Percentiles rank a stretch among this genome's conserved stretches.
These are phyloP conservation scores for Phytophthora citrophthora DNA, from an alignment of 352 stramenopile genomes.

Conservation along the genomic window DNA sequence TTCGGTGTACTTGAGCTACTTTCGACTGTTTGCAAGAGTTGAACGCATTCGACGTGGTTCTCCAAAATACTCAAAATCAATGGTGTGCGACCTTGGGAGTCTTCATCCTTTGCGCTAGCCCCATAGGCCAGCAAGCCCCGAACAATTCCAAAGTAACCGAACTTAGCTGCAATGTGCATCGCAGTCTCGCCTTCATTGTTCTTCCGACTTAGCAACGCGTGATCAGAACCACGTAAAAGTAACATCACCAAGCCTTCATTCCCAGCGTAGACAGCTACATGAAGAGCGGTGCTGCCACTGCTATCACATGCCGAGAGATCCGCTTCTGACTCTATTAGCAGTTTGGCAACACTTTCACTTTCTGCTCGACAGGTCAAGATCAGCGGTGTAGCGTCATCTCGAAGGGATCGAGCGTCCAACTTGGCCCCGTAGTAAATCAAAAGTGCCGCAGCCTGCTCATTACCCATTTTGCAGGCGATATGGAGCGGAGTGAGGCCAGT, in stretches of 20 bases:
- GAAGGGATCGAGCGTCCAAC: slow-evolving; percentile 27
- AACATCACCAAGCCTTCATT: slow-evolving; percentile 80
- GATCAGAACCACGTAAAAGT: slow-evolving; percentile 67
- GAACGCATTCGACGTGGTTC: slow-evolving; percentile 69
- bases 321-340: slow-evolving; percentile 56
- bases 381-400: slow-evolving; percentile 43
- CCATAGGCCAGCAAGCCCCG: slow-evolving; percentile 48
- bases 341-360: slow-evolving; percentile 44
- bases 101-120: slow-evolving; percentile 51
- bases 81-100: slow-evolving; percentile 63
- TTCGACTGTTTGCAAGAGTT: slow-evolving; percentile 55
- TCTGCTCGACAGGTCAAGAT: slow-evolving; percentile 55
- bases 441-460: slow-evolving; percentile 40
- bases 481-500: slow-evolving; percentile 55
- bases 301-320: slow-evolving; percentile 79
- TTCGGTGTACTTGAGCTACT: slow-evolving; percentile 14
- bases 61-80: slow-evolving; percentile 76
- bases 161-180: slow-evolving; percentile 84
- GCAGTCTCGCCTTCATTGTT: slow-evolving; percentile 91
- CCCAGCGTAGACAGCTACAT: slow-evolving; percentile 79
- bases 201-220: slow-evolving; percentile 81
- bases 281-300: slow-evolving; percentile 88
- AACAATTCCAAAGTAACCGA: slow-evolving; percentile 51
- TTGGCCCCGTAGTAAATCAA: slow-evolving; percentile 62
- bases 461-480: slow-evolving; percentile 56